These are phyloP conservation scores for Persicaria maculosa DNA, from an alignment of 148 eudicot species.

Conservation along the genomic window DNA sequence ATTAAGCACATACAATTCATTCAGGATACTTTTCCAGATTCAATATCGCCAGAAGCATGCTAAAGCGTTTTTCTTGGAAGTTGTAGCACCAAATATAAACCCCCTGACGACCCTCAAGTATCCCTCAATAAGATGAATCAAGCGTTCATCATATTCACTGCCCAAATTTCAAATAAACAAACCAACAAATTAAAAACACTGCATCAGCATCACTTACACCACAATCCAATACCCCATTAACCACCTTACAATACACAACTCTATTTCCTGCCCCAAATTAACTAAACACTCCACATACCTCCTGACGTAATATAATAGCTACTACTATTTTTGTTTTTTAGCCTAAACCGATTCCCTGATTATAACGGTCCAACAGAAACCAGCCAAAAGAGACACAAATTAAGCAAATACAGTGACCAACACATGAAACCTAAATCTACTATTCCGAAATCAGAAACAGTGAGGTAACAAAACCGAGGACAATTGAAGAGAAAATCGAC, in stretches of 20 bases:
- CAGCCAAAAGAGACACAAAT: background rate
- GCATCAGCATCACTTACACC: background rate
- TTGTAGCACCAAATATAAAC: background rate
- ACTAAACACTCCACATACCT: background rate
- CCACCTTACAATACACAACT: background rate
- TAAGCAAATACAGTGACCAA: background rate
- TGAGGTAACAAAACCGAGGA: too few relatives aligned
- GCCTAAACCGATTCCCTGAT: too few relatives aligned
- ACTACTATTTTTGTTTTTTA: too few relatives aligned
- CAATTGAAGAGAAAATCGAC: background rate
- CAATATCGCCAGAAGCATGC: background rate
- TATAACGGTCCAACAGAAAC: too few relatives aligned
- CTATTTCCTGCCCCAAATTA: background rate
- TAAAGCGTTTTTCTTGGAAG: background rate
- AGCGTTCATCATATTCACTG: background rate
- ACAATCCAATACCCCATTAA: background rate
- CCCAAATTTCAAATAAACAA: background rate
- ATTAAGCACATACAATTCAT: background rate
- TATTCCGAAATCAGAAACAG: background rate
- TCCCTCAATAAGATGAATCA: background rate
- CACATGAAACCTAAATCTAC: background rate
- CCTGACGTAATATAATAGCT: too few relatives aligned
- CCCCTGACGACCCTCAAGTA: background rate
- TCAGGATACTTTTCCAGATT: too few relatives aligned
- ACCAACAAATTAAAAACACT: background rate